These are phyloP conservation scores for Phytophthora sansomeana DNA, from an alignment of 352 stramenopile species.

Conservation along the genomic window DNA sequence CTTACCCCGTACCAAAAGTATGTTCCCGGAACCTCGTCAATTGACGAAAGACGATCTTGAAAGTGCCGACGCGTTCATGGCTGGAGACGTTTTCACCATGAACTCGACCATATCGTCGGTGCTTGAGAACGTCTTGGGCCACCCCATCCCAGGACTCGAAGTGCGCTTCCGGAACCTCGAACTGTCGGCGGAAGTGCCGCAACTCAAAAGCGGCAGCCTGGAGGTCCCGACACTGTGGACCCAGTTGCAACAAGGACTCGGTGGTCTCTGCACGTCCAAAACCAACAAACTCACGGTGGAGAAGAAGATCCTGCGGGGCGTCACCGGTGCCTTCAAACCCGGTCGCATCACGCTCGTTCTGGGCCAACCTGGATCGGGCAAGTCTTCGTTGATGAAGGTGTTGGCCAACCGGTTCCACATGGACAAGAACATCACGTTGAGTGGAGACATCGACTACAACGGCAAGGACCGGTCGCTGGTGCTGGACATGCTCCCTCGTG, in stretches of 20 bases:
- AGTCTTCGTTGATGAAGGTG: constrained; percentile 51
- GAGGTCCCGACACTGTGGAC: constrained; percentile 52
- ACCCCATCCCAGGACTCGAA: constrained; percentile 57
- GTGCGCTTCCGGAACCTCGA: constrained; percentile 61
- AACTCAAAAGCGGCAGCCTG: constrained; percentile 30
- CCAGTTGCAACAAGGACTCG: constrained; percentile 41
- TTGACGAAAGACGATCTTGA: constrained; percentile 43
- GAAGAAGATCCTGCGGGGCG: constrained; percentile 59
- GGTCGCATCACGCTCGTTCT: constrained; percentile 66
- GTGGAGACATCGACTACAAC: constrained; percentile 61
- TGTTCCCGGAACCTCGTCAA: constrained; percentile 37
- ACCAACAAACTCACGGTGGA: constrained; percentile 33
- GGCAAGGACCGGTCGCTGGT: constrained; percentile 40
- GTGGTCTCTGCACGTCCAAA: constrained; percentile 21
- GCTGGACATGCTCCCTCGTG: constrained; percentile 40
- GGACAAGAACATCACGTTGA: constrained; percentile 49
- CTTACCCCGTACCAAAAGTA: constrained; percentile 33
- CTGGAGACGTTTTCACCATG: constrained; percentile 58
- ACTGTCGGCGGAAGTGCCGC: constrained; percentile 41
- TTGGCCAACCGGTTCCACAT: constrained; percentile 61
- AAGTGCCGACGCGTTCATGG: constrained; percentile 62
- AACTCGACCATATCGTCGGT: constrained; percentile 56
- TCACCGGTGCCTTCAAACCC: constrained; percentile 54
- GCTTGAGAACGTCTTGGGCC: constrained; percentile 53
- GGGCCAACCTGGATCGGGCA: constrained; percentile 31